phyloP scores from a whole-genome alignment of 2,329 filamentous ascomycete genomes.

The Diaporthe australafricana region DNA sequence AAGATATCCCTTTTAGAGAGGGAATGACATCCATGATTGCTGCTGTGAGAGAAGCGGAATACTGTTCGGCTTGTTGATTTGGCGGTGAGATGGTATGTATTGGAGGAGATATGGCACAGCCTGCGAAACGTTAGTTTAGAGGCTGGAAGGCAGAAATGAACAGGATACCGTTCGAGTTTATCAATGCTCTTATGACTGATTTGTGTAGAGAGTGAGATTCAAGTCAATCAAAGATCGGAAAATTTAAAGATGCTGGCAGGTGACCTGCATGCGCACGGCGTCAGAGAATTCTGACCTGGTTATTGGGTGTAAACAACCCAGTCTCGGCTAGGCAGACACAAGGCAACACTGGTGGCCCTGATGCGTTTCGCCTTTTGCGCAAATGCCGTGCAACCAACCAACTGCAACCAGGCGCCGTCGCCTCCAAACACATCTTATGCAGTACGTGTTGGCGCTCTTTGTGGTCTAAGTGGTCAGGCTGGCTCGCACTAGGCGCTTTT shows the following conservation, averaged over 20 bases:
- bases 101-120: too few relatives aligned
- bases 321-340: slow-evolving; percentile 8
- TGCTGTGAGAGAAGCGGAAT: too few relatives aligned
- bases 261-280: neutral
- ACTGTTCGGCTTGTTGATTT: neutral
- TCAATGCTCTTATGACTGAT: too few relatives aligned
- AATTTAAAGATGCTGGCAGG: neutral
- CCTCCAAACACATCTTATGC: neutral
- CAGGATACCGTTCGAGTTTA: too few relatives aligned
- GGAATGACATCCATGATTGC: slow-evolving; percentile 28
- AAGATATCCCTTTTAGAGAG: slow-evolving; percentile 24
- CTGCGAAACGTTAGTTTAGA: too few relatives aligned
- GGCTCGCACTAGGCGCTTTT: neutral
- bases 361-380: neutral
- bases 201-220: too few relatives aligned
- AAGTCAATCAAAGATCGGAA: too few relatives aligned
- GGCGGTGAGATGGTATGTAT: neutral
- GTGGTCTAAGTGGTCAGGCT: neutral
- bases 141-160: neutral
- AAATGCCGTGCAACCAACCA: slow-evolving; percentile 8
- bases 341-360: neutral
- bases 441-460: neutral
- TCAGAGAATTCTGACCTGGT: neutral
- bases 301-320: neutral
- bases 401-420: slow-evolving; percentile 1